phyloP scores from a whole-genome alignment of 352 stramenopile species.

The Pythium scleroteichum region DNA sequence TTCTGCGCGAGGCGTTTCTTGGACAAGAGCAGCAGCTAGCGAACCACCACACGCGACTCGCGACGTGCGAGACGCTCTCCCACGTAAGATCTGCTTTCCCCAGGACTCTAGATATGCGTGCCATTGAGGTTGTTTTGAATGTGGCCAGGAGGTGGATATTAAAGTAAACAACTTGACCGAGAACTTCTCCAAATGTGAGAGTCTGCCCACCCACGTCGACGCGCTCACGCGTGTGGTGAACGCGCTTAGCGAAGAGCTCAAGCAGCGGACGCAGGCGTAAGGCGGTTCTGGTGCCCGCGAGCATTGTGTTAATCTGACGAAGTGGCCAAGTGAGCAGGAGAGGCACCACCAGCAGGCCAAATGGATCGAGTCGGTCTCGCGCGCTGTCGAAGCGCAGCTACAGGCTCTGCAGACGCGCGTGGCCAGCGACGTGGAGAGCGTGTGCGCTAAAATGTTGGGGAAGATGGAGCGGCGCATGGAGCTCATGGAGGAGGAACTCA shows the following conservation, averaged over 20 bases:
- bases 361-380: conserved; percentile 15
- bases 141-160: conserved; percentile 16
- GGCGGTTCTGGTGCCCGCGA: no score
- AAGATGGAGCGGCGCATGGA: conserved; percentile 40
- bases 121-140: not conserved
- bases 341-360: conserved; percentile 11
- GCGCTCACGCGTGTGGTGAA: conserved; percentile 45
- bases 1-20: conserved; percentile 49
- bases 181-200: not conserved
- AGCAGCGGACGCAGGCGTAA: conserved; percentile 27
- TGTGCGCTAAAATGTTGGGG: conserved; percentile 4
- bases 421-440: conserved; percentile 10
- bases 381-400: conserved; percentile 20
- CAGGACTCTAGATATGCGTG: no score
- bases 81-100: not conserved
- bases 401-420: conserved; percentile 8
- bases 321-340: conserved; percentile 22
- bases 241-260: conserved; percentile 45
- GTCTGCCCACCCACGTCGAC: conserved; percentile 45
- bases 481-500: conserved; percentile 62
- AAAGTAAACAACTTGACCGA: conserved; percentile 6
- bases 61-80: not conserved
- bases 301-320: no score
- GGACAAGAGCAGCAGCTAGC: conserved; percentile 33
- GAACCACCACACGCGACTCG: conserved; percentile 27